phyloP scores from a whole-genome alignment of 2,329 filamentous ascomycete species.

The Fusarium sp. region DNA sequence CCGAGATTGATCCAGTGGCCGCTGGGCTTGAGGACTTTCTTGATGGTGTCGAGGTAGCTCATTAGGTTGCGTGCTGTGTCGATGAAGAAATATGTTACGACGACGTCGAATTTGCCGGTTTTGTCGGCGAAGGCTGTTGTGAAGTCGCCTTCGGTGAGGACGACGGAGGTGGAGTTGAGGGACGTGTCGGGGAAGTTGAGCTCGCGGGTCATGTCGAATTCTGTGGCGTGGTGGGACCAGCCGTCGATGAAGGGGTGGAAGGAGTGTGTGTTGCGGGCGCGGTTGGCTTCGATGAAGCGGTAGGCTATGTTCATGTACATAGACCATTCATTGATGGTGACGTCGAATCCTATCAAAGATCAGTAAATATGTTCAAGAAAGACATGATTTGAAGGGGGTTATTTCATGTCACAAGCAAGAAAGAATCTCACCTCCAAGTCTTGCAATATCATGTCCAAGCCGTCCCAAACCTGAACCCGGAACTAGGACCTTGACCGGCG shows the following conservation, averaged over 20 bases:
- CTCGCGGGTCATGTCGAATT: conserved; percentile 59
- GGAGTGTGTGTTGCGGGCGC: conserved; percentile 40
- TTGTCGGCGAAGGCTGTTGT: conserved; percentile 55
- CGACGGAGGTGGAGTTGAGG: conserved; percentile 53
- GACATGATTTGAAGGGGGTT: not conserved
- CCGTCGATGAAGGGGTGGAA: conserved; percentile 67
- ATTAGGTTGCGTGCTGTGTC: conserved; percentile 70
- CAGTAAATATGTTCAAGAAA: not conserved
- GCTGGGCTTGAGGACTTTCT: conserved; percentile 59
- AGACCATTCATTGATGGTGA: conserved; percentile 69
- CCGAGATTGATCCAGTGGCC: conserved; percentile 70
- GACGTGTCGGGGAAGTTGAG: conserved; percentile 60
- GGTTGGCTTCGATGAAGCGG: conserved; percentile 59
- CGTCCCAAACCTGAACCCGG: conserved; percentile 67
- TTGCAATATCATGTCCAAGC: conserved; percentile 64
- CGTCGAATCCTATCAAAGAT: conserved; percentile 57
- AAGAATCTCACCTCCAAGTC: conserved; percentile 52
- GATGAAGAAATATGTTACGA: conserved; percentile 71
- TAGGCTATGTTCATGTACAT: conserved; percentile 69
- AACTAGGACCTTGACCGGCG: conserved; percentile 57
- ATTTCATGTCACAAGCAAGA: not conserved
- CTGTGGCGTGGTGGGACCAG: conserved; percentile 68
- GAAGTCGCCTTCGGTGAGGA: conserved; percentile 69
- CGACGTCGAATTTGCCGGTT: conserved; percentile 57
- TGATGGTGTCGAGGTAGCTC: conserved; percentile 67